These are phyloP conservation scores for Amoebophrya sp. DNA, from an alignment of 169 alveolate species.

Conservation along the genomic window DNA sequence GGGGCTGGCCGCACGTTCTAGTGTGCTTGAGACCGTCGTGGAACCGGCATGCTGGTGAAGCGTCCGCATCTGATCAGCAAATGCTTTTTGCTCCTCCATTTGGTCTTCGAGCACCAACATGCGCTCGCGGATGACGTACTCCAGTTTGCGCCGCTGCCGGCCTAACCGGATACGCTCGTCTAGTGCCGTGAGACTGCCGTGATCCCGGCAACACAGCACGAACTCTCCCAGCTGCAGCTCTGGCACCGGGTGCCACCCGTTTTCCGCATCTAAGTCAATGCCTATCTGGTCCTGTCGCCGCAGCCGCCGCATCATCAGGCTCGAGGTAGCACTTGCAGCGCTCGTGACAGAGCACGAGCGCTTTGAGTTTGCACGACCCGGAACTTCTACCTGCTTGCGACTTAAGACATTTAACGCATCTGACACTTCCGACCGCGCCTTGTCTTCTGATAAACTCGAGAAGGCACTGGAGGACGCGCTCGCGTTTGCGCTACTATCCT, in stretches of 20 bases:
- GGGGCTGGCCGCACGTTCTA: not conserved
- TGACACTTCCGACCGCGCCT: too few relatives aligned
- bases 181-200: not conserved
- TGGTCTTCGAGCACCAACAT: not conserved
- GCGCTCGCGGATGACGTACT: not conserved
- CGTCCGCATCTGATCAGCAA: not conserved
- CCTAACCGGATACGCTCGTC: not conserved
- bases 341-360: too few relatives aligned
- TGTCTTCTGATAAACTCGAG: too few relatives aligned
- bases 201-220: constrained; percentile 12
- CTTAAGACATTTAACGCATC: too few relatives aligned
- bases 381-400: too few relatives aligned
- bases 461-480: too few relatives aligned
- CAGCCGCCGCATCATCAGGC: too few relatives aligned
- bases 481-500: too few relatives aligned
- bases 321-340: too few relatives aligned
- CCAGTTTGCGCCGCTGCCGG: not conserved
- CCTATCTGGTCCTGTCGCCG: too few relatives aligned
- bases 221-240: constrained; percentile 17
- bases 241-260: not conserved
- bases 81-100: not conserved
- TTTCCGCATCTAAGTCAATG: not conserved
- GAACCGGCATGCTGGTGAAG: not conserved
- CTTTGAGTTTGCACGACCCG: too few relatives aligned
- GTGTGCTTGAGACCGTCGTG: not conserved